Evolutionary conservation across 1,284 basidiomycete genomes (phyloP), one percentile per base, ranked within the genome.

Genomic region (Stygiomarasmius scandens): DNA sequence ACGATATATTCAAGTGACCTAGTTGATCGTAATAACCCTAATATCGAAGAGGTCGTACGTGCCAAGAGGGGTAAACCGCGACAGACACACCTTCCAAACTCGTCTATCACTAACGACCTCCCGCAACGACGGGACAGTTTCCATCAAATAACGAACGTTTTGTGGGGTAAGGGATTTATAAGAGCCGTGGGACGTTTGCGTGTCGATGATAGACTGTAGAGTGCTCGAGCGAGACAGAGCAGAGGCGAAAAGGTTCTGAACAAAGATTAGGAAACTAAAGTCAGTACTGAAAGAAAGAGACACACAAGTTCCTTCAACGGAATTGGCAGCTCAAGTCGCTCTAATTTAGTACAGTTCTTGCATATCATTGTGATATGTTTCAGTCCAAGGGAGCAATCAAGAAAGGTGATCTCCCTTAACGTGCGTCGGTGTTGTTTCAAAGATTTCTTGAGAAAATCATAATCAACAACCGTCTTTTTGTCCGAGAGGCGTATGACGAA

Each of bases 21-120:
- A 16, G 34, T 20, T 38, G 48, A 51, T 50, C 48, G 22, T 36
- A 43, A 56, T 49, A 22, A 47, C 50, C 36, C 52, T 43, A 49
- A 23, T 58, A 41, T 70, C 62, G 20, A 22, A 27, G 27, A 50
- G 22, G 46, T 10, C 46, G 38, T 49, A 25, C 41, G 20, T 43
- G n/a, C 24, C n/a, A 49, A 46, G 23, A n/a, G 20, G 27, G 14
- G 23, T 27, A 16, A 50, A 34, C 12, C 14, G 47, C 20, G 23
- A 8, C 29, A 34, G n/a, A 68, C 75, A 63, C 62, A 87, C 88
- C 63, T 74, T 82, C 86, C 86, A 90, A 9, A 82, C 66, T 38
- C 85, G 75, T 44, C 76, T 77, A 58, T 80, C 81, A 25, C 79
- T 81, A 29, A 86, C 69, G 41, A 90, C 73, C 56, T 72, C 80